Percentiles rank a stretch among this genome's conserved stretches.
These are phyloP conservation scores for Chlamydomonas schloesseri DNA, from an alignment of 139 green algal species.

Conservation along the genomic window DNA sequence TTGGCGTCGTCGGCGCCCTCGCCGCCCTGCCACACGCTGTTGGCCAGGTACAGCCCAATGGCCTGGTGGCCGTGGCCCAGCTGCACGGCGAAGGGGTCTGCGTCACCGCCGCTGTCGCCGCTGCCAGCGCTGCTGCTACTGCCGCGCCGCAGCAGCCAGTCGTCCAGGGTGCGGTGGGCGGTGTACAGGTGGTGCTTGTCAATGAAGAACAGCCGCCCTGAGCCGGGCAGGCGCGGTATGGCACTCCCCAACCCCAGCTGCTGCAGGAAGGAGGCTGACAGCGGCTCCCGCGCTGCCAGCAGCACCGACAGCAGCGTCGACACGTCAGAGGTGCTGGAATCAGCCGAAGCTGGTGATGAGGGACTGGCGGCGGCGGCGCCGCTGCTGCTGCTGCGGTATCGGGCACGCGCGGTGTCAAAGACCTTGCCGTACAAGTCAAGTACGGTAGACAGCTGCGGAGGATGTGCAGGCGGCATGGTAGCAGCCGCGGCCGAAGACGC, in stretches of 20 bases:
- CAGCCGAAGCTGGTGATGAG: too few relatives aligned
- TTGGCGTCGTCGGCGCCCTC: too few relatives aligned
- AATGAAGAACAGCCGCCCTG: slow-evolving; percentile 6
- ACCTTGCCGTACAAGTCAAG: not conserved
- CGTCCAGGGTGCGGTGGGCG: slow-evolving; percentile 8
- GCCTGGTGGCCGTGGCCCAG: too few relatives aligned
- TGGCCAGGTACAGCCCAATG: not conserved
- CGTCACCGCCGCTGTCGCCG: too few relatives aligned
- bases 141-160: slow-evolving; percentile 17
- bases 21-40: not conserved
- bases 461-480: not conserved
- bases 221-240: not conserved
- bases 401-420: not conserved
- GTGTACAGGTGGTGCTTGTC: slow-evolving; percentile 32
- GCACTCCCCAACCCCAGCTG: not conserved
- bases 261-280: slow-evolving; percentile 24
- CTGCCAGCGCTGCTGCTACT: too few relatives aligned
- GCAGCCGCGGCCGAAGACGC: not conserved
- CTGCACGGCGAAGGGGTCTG: too few relatives aligned
- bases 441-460: not conserved
- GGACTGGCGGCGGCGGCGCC: too few relatives aligned
- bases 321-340: not conserved
- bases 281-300: slow-evolving; percentile 37
- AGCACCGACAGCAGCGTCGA: slow-evolving; percentile 5
- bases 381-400: not conserved